phyloP scores from a whole-genome alignment of 352 stramenopile species.

The Pythium insidiosum region DNA sequence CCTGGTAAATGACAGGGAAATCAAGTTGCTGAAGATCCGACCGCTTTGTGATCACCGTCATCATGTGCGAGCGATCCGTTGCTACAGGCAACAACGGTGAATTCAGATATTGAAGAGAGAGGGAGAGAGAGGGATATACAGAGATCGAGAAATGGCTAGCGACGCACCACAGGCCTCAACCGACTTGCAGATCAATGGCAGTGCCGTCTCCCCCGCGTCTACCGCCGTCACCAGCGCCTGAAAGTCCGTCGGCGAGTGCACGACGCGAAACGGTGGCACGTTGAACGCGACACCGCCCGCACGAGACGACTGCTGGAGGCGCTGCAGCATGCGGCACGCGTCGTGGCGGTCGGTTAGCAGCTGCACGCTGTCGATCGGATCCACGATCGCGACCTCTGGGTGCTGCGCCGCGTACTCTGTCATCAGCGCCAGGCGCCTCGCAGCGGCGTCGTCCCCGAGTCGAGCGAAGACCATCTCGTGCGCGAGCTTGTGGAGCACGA shows the following conservation, averaged over 20 bases:
- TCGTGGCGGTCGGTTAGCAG: conserved; percentile 61
- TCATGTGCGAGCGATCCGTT: conserved; percentile 75
- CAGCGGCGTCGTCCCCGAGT: conserved; percentile 36
- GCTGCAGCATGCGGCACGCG: conserved; percentile 42
- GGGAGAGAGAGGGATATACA: too few relatives aligned
- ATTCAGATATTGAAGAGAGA: neutral
- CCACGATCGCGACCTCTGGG: conserved; percentile 45
- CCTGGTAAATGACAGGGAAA: conserved; percentile 63
- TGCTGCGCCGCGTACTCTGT: conserved; percentile 30
- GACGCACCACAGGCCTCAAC: conserved; percentile 72
- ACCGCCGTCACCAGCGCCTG: conserved; percentile 30
- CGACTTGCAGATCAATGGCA: conserved; percentile 81
- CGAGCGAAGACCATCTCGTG: conserved; percentile 77
- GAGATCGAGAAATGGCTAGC: neutral
- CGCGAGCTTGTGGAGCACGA: conserved; percentile 71
- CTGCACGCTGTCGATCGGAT: conserved; percentile 57
- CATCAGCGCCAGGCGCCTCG: conserved; percentile 41
- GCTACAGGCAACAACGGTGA: conserved; percentile 17
- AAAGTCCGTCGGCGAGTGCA: conserved; percentile 12
- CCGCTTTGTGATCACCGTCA: conserved; percentile 69
- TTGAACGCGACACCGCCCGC: conserved; percentile 20
- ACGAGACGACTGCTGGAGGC: conserved; percentile 9
- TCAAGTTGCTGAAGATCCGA: conserved; percentile 50
- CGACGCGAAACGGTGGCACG: conserved; percentile 41
- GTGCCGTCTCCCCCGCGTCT: conserved; percentile 23